Conservation (phyloP, 1,284 basidiomycete genomes). For the Schizopora paradoxa region DNA sequence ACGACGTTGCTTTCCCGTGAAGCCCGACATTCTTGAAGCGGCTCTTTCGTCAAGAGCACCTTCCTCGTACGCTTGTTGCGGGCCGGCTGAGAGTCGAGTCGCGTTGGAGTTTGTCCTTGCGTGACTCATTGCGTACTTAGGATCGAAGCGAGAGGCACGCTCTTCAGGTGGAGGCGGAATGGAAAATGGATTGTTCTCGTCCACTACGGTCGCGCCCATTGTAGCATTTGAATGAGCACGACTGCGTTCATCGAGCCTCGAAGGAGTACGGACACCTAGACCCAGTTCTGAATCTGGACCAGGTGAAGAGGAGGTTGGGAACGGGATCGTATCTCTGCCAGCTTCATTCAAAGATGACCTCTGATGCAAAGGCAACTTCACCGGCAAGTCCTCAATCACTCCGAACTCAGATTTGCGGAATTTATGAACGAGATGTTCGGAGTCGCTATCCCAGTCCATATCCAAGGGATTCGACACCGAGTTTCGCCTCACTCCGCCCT, state of each 20-base stretch:
- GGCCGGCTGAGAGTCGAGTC: slow-evolving; percentile 18
- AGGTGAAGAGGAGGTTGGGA: slow-evolving; percentile 54
- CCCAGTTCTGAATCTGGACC: slow-evolving; percentile 28
- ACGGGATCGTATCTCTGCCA: slow-evolving; percentile 39
- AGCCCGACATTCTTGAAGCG: slow-evolving; percentile 10
- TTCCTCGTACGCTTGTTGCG: slow-evolving; percentile 12
- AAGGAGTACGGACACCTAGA: slow-evolving; percentile 27
- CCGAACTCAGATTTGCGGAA: slow-evolving; percentile 48
- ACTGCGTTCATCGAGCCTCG: slow-evolving; percentile 30
- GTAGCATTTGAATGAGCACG: slow-evolving; percentile 46
- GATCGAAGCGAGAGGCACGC: slow-evolving; percentile 66
- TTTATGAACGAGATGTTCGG: slow-evolving; percentile 53
- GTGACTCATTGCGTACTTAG: slow-evolving; percentile 52
- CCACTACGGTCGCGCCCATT: slow-evolving; percentile 35
- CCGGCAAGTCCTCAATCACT: slow-evolving; percentile 40
- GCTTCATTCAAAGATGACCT: slow-evolving; percentile 17
- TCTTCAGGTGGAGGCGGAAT: slow-evolving; percentile 53
- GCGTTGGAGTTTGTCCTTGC: slow-evolving; percentile 59
- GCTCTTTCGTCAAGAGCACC: slow-evolving; percentile 1
- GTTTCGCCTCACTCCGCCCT: slow-evolving; percentile 33
- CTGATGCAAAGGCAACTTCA: slow-evolving; percentile 40
- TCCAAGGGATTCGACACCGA: slow-evolving; percentile 57
- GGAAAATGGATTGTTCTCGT: slow-evolving; percentile 36
- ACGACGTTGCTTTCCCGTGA: slow-evolving; percentile 7
- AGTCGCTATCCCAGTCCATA: too few species aligned